Base-by-base conservation (phyloP, 129 eudicot genomes). In the Escallonia rubra region DNA sequence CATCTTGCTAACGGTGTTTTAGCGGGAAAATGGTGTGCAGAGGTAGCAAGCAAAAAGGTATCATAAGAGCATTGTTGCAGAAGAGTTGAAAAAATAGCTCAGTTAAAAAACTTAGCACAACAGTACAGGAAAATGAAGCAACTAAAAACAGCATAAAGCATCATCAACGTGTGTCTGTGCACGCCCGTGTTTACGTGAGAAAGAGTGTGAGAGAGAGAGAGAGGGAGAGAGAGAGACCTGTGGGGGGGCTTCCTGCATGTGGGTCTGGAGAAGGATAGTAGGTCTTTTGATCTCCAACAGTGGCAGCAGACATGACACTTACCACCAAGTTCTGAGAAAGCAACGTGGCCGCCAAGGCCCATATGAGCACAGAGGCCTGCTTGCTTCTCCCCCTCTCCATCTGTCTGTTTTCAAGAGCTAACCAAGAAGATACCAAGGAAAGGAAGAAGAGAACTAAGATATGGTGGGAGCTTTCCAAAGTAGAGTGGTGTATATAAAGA, bases 281-380 rank as follows among this genome's bases (percentile, higher is more conserved):
- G 85, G 56, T 85, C 77, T 89, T 86, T 66, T 86, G 82, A 68
- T 82, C 83, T 15, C 70, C 71, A 56, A 85, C 68, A 73, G 16
- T 71, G 14, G 77, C 15, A 8, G 73, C 49, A 9, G 90, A 84
- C n/a, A 67, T 41, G 49, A 61, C 86, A 41, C 77, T 79, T 54
- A 81, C 13, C 10, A 72, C 67, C 67, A 86, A 65, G 71, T 65
- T 69, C 11, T 76, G 82, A 45, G 81, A 78, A 64, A 89, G 69
- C 77, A 86, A 45, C 53, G 78, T 79, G 69, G 83, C 79, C 59
- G 81, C 57, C 64, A 77, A 76, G 60, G 76, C 74, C 72, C 77
- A 79, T 57, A 78, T 46, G 52, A 81, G 79, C 50, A 82, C 63
- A 41, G 77, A 79, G 65, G 45, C 62, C 68, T 63, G 67, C 53